Conservation (phyloP, 495 filamentous ascomycete genomes). For the Sporormia fimetaria region DNA sequence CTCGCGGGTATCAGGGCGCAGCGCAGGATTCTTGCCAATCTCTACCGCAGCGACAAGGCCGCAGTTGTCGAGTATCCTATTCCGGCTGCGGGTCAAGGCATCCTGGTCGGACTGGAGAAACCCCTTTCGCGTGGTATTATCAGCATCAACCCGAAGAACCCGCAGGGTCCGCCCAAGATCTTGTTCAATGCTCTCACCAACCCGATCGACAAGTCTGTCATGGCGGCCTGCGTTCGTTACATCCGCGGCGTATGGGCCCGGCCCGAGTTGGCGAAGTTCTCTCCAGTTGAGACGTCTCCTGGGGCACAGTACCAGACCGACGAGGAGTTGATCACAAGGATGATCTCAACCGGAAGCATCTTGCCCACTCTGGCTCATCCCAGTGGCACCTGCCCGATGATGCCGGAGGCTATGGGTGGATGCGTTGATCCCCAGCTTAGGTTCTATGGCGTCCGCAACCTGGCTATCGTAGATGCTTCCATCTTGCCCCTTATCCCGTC, state of each 20-base stretch:
- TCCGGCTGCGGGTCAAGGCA: background rate
- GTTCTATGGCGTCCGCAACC: slow-evolving; percentile 2
- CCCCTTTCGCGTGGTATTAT: slow-evolving; percentile 11
- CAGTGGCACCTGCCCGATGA: slow-evolving; percentile 5
- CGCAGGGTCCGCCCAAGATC: slow-evolving; percentile 12
- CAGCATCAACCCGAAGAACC: slow-evolving; percentile 11
- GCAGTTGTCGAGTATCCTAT: slow-evolving; percentile 7
- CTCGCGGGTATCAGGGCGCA: slow-evolving; percentile 10
- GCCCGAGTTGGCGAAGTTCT: slow-evolving; percentile 5
- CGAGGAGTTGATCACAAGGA: slow-evolving; percentile 4
- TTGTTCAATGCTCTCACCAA: slow-evolving; percentile 10
- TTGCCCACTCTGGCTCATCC: slow-evolving; percentile 10
- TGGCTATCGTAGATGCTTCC: slow-evolving; percentile 5
- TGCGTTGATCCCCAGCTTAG: slow-evolving; percentile 1
- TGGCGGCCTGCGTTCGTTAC: slow-evolving; percentile 7
- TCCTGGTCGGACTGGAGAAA: slow-evolving; percentile 7
- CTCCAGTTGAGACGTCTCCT: slow-evolving; percentile 9
- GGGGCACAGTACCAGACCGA: slow-evolving; percentile 11
- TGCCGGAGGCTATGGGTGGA: slow-evolving; percentile 12
- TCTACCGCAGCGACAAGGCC: slow-evolving; percentile 3
- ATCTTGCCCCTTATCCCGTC: slow-evolving; percentile 7
- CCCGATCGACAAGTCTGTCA: slow-evolving; percentile 9
- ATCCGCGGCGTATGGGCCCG: slow-evolving; percentile 8
- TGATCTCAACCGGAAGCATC: slow-evolving; percentile 2
- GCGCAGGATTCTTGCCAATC: slow-evolving; percentile 5